These are phyloP conservation scores for Spatholobus suberectus DNA, from an alignment of 306 rosid species.

Conservation along the genomic window DNA sequence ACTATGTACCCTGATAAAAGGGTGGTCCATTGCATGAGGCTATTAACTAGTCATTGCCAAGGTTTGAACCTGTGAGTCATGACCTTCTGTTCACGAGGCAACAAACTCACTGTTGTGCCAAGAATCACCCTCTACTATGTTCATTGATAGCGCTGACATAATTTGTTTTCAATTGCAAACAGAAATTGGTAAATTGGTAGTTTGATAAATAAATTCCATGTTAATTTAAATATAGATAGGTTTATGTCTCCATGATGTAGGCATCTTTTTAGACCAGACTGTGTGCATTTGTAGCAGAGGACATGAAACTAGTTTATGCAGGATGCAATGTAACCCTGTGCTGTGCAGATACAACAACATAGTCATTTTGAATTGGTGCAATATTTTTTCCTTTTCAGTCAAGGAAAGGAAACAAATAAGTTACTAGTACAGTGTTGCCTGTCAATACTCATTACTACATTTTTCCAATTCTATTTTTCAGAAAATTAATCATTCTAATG, in stretches of 20 bases:
- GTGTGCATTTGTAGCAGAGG: neutral
- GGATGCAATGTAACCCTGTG: neutral
- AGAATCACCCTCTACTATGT: neutral
- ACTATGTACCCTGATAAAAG: neutral
- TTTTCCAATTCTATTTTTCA: neutral
- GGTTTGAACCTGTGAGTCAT: neutral
- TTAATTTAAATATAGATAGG: neutral
- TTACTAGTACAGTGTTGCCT: neutral
- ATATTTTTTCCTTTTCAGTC: neutral
- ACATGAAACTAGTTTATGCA: neutral
- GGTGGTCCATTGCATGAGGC: neutral
- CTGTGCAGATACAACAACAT: neutral
- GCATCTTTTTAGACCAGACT: neutral
- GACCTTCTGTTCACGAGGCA: neutral
- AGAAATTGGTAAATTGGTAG: neutral
- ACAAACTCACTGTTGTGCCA: neutral
- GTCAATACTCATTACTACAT: neutral
- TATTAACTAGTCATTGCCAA: neutral
- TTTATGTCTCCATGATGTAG: neutral
- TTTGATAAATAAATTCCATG: constrained; percentile 2
- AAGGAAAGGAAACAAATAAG: neutral
- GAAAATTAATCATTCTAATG: constrained; percentile 1
- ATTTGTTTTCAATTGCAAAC: neutral
- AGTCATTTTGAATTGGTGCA: neutral
- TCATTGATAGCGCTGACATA: neutral